Percentiles rank a stretch among this genome's conserved stretches.
phyloP scores from a whole-genome alignment of 2,329 filamentous ascomycete genomes.

The Chalaropsis thielavioides region DNA sequence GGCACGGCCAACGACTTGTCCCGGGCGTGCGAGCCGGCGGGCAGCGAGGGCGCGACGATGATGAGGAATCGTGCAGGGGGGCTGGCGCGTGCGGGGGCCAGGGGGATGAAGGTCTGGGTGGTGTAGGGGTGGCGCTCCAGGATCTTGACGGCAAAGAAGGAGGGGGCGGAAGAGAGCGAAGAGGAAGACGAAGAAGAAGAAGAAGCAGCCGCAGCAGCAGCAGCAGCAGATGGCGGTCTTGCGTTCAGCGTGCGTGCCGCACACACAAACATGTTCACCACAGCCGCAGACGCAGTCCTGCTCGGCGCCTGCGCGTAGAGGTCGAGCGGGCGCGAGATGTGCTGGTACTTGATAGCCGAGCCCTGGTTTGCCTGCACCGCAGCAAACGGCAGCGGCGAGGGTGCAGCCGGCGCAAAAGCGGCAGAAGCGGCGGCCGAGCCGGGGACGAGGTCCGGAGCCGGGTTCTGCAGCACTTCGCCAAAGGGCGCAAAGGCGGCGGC shows the following conservation, averaged over 20 bases:
- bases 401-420: slow-evolving; percentile 2
- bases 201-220: no score
- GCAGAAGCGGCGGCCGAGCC: slow-evolving; percentile 14
- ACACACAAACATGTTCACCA: slow-evolving; percentile 85
- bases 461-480: slow-evolving; percentile 70
- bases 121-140: slow-evolving; percentile 90
- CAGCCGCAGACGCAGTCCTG: slow-evolving; percentile 39
- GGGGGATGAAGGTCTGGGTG: slow-evolving; percentile 79
- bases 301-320: slow-evolving; percentile 54
- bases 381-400: slow-evolving; percentile 28
- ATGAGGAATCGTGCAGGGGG: slow-evolving; percentile 53
- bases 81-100: slow-evolving; percentile 29
- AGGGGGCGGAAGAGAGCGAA: slow-evolving; percentile 9
- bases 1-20: slow-evolving; percentile 19
- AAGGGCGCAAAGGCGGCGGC: slow-evolving; percentile 58
- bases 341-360: slow-evolving; percentile 71
- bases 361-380: slow-evolving; percentile 65
- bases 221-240: not conserved
- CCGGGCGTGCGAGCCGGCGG: slow-evolving; percentile 27
- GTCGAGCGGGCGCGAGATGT: slow-evolving; percentile 60
- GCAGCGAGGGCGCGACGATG: slow-evolving; percentile 69
- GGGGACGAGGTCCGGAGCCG: slow-evolving; percentile 37
- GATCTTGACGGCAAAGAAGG: slow-evolving; percentile 48
- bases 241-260: slow-evolving; percentile 26
- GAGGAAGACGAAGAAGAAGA: slow-evolving; percentile 16